Percentiles rank a stretch among this genome's conserved stretches.
These are phyloP conservation scores for Aspergillus melleus DNA, from an alignment of 2,329 filamentous ascomycete genomes.

Conservation along the genomic window DNA sequence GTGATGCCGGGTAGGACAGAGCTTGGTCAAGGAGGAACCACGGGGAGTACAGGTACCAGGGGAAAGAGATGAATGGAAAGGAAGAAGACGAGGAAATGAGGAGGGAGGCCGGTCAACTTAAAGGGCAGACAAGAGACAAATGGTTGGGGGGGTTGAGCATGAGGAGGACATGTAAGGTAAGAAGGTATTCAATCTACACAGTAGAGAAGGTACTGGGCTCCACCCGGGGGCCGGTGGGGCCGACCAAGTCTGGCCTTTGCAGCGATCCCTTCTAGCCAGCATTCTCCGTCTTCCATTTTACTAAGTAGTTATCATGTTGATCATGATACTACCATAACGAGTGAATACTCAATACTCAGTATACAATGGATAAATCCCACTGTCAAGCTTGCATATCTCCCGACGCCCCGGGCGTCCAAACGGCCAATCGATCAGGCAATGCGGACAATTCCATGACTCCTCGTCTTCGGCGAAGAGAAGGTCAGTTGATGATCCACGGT, in stretches of 20 bases:
- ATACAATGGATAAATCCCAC: too few relatives aligned
- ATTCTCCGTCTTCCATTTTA: too few relatives aligned
- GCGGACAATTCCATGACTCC: conserved; percentile 9
- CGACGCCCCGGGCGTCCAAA: not conserved
- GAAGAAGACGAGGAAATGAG: not conserved
- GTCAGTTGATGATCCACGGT: conserved; percentile 9
- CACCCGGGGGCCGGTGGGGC: not conserved
- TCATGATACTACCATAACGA: too few relatives aligned
- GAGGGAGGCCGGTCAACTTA: not conserved
- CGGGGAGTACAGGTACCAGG: not conserved
- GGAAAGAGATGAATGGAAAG: conserved; percentile 5
- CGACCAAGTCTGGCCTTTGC: not conserved
- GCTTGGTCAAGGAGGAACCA: not conserved
- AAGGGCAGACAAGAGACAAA: not conserved
- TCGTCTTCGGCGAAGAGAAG: conserved; percentile 5
- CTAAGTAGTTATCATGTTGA: too few relatives aligned
- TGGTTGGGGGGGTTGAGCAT: not conserved
- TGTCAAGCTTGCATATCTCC: conserved; percentile 13
- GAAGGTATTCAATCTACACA: not conserved
- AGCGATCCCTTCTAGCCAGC: too few relatives aligned
- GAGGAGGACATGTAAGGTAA: not conserved
- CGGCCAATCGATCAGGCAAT: conserved; percentile 17
- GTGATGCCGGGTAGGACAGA: conserved; percentile 1
- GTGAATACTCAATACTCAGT: too few relatives aligned
- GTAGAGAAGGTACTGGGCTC: not conserved